A percentile compares a stretch with the other conserved stretches of the same genome.
These are phyloP conservation scores for Monosporozyma unispora DNA, from an alignment of 805 yeast genomes.

Conservation along the genomic window DNA sequence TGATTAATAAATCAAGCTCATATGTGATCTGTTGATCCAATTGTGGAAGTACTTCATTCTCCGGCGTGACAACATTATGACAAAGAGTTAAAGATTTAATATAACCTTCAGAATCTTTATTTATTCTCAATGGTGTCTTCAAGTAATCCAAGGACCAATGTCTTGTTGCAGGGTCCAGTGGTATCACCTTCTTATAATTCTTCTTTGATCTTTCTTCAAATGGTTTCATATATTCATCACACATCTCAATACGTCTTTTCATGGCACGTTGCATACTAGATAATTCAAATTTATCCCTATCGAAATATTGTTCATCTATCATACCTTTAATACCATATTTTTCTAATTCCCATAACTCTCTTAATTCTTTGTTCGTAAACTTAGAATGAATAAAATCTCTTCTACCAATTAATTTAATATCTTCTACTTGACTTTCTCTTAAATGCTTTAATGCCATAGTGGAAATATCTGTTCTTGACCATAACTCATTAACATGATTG, in stretches of 20 bases:
- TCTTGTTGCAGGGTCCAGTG: slow-evolving; percentile 17
- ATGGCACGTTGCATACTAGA: slow-evolving; percentile 41
- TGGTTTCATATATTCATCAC: slow-evolving; percentile 42
- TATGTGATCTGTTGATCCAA: slow-evolving; percentile 17
- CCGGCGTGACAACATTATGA: slow-evolving; percentile 14
- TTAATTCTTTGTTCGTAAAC: slow-evolving; percentile 83
- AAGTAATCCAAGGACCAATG: slow-evolving; percentile 66
- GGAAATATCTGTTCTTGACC: slow-evolving; percentile 69
- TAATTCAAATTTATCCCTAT: slow-evolving; percentile 16
- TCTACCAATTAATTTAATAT: slow-evolving; percentile 71
- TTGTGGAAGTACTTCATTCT: slow-evolving; percentile 18
- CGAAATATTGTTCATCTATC: slow-evolving; percentile 32
- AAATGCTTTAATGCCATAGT: slow-evolving; percentile 49
- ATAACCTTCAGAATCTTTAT: slow-evolving; percentile 32
- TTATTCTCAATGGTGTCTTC: slow-evolving; percentile 50
- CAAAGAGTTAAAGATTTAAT: slow-evolving; percentile 22
- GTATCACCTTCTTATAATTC: slow-evolving; percentile 18
- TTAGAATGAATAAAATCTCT: slow-evolving; percentile 81
- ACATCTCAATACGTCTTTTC: slow-evolving; percentile 56
- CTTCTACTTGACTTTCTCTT: slow-evolving; percentile 43
- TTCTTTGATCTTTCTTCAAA: slow-evolving; percentile 23
- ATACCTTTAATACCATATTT: slow-evolving; percentile 42
- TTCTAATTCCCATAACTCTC: slow-evolving; percentile 67
- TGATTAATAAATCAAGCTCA: slow-evolving; percentile 57
- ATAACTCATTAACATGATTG: slow-evolving; percentile 37